phyloP scores from a whole-genome alignment of 371 early-diverging fungal genomes.

The Haplosporangium sp. region DNA sequence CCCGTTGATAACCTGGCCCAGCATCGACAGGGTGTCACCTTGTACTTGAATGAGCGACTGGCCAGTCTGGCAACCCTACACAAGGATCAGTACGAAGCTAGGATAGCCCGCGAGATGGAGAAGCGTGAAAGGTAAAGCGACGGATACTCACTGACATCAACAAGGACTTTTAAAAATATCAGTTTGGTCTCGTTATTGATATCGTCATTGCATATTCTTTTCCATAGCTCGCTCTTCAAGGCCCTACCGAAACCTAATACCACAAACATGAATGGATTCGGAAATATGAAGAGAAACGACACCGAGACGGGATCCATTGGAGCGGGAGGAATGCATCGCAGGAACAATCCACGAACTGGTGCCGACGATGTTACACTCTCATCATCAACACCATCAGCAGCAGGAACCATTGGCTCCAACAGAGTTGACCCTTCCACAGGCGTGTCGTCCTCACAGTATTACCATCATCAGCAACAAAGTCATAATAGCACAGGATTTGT shows the following conservation, averaged over 20 bases:
- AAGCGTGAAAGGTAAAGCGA: slow-evolving; percentile 43
- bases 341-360: not conserved
- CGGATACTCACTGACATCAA: no score
- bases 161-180: not conserved
- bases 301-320: not conserved
- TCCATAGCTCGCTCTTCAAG: slow-evolving; percentile 33
- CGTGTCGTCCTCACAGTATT: slow-evolving; percentile 43
- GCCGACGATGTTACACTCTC: not conserved
- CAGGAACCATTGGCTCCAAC: slow-evolving; percentile 6
- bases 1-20: slow-evolving; percentile 41
- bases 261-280: slow-evolving; percentile 7
- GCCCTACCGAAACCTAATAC: slow-evolving; percentile 39
- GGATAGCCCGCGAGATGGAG: slow-evolving; percentile 54
- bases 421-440: slow-evolving; percentile 15
- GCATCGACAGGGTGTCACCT: slow-evolving; percentile 46
- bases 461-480: slow-evolving; percentile 12
- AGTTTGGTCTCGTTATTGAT: not conserved
- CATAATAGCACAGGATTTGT: slow-evolving; percentile 11
- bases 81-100: slow-evolving; percentile 49
- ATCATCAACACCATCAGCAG: not conserved
- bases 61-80: slow-evolving; percentile 47
- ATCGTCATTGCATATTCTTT: not conserved
- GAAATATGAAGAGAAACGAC: slow-evolving; percentile 3
- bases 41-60: slow-evolving; percentile 47
- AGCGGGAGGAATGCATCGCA: slow-evolving; percentile 17